Evolutionary conservation across 805 yeast genomes (phyloP).

Genomic region (Kodamaea jinghongensis): DNA sequence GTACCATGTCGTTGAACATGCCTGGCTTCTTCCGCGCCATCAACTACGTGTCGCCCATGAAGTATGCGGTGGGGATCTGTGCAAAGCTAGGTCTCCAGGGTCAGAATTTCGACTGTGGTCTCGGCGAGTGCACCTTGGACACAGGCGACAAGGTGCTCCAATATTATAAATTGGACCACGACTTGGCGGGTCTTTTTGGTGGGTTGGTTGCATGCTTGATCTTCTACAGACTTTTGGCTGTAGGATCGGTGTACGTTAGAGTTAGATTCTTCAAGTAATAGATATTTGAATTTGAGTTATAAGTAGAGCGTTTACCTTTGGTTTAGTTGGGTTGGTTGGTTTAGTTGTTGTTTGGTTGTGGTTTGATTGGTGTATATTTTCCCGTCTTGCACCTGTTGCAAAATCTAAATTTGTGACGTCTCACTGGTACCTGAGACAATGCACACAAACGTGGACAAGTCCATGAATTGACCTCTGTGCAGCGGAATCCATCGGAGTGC

Average conservation of each 20-base stretch:
- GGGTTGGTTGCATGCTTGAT: constrained; percentile 39
- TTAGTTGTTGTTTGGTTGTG: too few species aligned
- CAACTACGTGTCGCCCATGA: constrained; percentile 25
- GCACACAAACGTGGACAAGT: too few species aligned
- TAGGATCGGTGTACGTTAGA: constrained; percentile 15
- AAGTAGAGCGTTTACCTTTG: too few species aligned
- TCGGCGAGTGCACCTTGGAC: constrained; percentile 44
- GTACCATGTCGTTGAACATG: constrained; percentile 30
- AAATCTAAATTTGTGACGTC: too few species aligned
- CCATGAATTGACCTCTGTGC: too few species aligned
- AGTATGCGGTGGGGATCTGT: constrained; percentile 23
- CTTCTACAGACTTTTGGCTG: constrained; percentile 41
- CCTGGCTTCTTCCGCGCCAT: constrained; percentile 23
- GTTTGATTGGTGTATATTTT: too few species aligned
- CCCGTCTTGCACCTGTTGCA: too few species aligned
- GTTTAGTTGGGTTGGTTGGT: too few species aligned
- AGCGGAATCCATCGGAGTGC: too few species aligned
- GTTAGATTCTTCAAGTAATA: constrained; percentile 9
- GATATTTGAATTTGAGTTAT: background rate
- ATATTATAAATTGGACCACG: constrained; percentile 44
- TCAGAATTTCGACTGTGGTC: constrained; percentile 21
- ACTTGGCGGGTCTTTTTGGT: constrained; percentile 37
- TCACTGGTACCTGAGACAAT: too few species aligned
- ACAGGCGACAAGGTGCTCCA: constrained; percentile 57
- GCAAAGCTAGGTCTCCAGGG: constrained; percentile 20